Conservation (phyloP, 495 filamentous ascomycete genomes). For the Tuber umbilicatum region DNA sequence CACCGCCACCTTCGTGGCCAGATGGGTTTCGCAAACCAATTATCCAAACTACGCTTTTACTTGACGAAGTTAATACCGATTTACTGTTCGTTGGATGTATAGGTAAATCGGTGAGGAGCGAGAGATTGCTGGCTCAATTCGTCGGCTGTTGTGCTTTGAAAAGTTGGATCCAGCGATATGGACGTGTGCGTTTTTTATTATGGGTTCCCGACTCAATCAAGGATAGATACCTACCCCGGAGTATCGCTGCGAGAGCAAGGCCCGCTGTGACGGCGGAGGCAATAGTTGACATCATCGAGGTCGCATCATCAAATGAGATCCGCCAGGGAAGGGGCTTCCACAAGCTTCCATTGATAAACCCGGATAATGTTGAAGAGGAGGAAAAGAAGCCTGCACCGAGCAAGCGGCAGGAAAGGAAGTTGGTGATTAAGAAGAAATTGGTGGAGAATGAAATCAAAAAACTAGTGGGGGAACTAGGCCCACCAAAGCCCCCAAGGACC, state of each 20-base stretch:
- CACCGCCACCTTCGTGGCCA: conserved; percentile 8
- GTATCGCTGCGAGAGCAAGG: conserved; percentile 49
- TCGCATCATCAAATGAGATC: conserved; percentile 44
- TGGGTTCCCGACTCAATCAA: conserved; percentile 54
- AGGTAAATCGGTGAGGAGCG: conserved; percentile 35
- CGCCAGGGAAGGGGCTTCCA: conserved; percentile 44
- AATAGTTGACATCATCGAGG: conserved; percentile 48
- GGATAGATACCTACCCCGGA: conserved; percentile 49
- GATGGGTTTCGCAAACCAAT: conserved; percentile 37
- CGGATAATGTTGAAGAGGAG: neutral
- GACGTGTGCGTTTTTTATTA: conserved; percentile 65
- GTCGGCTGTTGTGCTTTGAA: conserved; percentile 44
- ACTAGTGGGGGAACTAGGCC: neutral
- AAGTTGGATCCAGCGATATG: conserved; percentile 54
- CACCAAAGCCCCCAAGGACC: neutral
- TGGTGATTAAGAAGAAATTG: neutral
- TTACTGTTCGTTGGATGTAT: conserved; percentile 44
- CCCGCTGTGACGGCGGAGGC: conserved; percentile 54
- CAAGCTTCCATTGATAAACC: conserved; percentile 37
- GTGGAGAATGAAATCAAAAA: neutral
- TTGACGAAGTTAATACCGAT: conserved; percentile 30
- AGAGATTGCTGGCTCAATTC: conserved; percentile 44
- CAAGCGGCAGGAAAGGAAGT: neutral
- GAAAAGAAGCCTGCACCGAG: conserved; percentile 2
- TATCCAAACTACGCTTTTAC: conserved; percentile 1